These are phyloP conservation scores for Globisporangium spinosum DNA, from an alignment of 352 stramenopile species.

Conservation along the genomic window DNA sequence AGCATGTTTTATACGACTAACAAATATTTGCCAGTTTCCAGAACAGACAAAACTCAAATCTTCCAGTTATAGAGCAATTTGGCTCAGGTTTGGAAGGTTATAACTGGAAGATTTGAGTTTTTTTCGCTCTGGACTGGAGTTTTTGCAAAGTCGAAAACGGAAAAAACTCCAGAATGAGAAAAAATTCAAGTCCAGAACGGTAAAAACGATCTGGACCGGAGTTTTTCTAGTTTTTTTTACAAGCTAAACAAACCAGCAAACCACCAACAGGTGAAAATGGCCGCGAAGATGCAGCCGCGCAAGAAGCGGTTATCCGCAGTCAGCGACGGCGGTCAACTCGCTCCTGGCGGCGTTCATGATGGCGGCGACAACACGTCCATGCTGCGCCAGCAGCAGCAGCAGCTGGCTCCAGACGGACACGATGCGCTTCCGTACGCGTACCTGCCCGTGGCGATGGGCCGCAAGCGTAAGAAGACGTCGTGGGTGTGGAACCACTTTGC, in stretches of 20 bases:
- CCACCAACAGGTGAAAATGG: background rate
- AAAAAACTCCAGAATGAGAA: too few species aligned
- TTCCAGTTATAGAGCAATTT: too few species aligned
- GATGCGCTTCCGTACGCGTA: slow-evolving; percentile 5
- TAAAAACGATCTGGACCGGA: too few species aligned
- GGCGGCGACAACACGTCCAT: background rate
- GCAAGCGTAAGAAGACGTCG: slow-evolving; percentile 19
- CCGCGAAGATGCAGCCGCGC: slow-evolving; percentile 1
- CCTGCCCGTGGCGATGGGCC: slow-evolving; percentile 2
- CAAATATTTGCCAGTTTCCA: too few species aligned
- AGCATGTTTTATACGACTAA: too few species aligned
- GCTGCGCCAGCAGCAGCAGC: background rate
- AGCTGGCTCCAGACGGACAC: background rate
- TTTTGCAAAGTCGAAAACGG: too few species aligned
- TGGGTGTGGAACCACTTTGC: slow-evolving; percentile 18
- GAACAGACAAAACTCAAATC: too few species aligned
- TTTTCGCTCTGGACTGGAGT: too few species aligned
- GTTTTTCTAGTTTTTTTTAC: too few species aligned
- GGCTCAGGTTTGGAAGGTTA: too few species aligned
- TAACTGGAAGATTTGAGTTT: too few species aligned
- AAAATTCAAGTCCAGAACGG: too few species aligned
- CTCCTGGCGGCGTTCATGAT: background rate
- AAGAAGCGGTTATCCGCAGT: slow-evolving; percentile 1
- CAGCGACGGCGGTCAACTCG: background rate
- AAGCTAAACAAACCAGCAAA: background rate